These are phyloP conservation scores for Puccinia novopanici DNA, from an alignment of 1,284 basidiomycete genomes.

Conservation along the genomic window DNA sequence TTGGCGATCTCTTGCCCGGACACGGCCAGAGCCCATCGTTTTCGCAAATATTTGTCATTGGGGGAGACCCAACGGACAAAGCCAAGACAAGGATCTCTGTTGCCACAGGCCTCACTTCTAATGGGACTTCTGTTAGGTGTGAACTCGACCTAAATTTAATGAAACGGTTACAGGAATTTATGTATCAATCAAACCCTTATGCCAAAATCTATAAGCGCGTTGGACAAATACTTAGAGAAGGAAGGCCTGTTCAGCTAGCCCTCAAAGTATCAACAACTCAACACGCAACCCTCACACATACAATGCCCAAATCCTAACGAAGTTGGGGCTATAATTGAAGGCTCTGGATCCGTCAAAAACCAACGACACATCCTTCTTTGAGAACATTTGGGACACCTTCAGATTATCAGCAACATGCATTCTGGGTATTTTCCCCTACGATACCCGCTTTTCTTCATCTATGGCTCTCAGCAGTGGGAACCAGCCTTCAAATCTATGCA, in stretches of 20 bases:
- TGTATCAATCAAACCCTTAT: slow-evolving; percentile 28
- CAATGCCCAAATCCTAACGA: background rate
- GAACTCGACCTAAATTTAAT: background rate
- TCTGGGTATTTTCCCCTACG: background rate
- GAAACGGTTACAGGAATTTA: background rate
- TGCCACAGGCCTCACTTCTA: background rate
- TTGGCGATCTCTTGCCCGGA: no score
- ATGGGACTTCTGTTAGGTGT: no score
- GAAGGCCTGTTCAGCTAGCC: background rate
- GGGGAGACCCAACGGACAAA: no score
- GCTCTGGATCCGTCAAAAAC: background rate
- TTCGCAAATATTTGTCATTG: no score
- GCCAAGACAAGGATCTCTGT: background rate
- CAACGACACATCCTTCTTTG: slow-evolving; percentile 5
- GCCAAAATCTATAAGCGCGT: background rate
- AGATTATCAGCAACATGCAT: background rate
- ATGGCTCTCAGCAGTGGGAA: slow-evolving; percentile 21
- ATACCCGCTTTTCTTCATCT: slow-evolving; percentile 12
- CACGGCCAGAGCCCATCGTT: no score
- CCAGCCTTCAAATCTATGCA: no score
- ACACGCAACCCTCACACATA: background rate
- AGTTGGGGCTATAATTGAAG: background rate
- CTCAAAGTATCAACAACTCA: background rate
- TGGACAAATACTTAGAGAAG: background rate
- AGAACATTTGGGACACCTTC: background rate